Percentiles rank a stretch among this genome's conserved stretches.
These are phyloP conservation scores for Peziza echinospora DNA, from an alignment of 495 filamentous ascomycete genomes.

Conservation along the genomic window DNA sequence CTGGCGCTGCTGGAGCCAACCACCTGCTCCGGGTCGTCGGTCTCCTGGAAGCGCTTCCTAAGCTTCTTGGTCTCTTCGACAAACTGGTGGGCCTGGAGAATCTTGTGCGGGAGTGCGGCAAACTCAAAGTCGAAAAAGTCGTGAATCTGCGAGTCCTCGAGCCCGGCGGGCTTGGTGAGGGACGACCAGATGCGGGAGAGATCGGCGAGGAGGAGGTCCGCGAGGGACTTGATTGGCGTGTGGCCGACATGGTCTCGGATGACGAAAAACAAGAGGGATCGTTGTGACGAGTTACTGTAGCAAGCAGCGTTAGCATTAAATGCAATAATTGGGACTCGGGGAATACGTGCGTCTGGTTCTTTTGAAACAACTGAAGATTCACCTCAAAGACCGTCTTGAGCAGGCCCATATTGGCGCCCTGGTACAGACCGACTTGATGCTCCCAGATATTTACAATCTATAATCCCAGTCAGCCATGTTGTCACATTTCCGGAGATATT, in stretches of 20 bases:
- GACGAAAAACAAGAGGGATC: slow-evolving; percentile 92
- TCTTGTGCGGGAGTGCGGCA: slow-evolving; percentile 85
- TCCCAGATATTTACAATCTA: slow-evolving; percentile 96
- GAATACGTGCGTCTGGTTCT: slow-evolving; percentile 58
- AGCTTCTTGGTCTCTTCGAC: slow-evolving; percentile 57
- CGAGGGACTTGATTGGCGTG: slow-evolving; percentile 71
- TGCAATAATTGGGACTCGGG: not conserved
- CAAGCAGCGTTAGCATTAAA: slow-evolving; percentile 11
- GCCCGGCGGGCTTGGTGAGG: slow-evolving; percentile 68
- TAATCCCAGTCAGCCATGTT: slow-evolving; percentile 2
- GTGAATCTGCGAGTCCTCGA: slow-evolving; percentile 72
- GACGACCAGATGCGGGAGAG: slow-evolving; percentile 76
- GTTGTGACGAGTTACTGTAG: slow-evolving; percentile 48
- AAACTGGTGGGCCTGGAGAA: slow-evolving; percentile 87
- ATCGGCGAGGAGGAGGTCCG: slow-evolving; percentile 75
- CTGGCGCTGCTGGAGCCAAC: not conserved
- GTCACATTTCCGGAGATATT: not conserved
- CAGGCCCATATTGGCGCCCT: slow-evolving; percentile 95
- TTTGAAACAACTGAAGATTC: slow-evolving; percentile 86
- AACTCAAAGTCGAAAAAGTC: slow-evolving; percentile 99
- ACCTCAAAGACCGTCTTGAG: slow-evolving; percentile 98
- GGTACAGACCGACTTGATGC: slow-evolving; percentile 92
- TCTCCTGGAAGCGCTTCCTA: slow-evolving; percentile 58
- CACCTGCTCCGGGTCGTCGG: slow-evolving; percentile 44
- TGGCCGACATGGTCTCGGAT: slow-evolving; percentile 88